Evolutionary conservation across 257 asterid genomes (phyloP).

Genomic region (Eucommia ulmoides): DNA sequence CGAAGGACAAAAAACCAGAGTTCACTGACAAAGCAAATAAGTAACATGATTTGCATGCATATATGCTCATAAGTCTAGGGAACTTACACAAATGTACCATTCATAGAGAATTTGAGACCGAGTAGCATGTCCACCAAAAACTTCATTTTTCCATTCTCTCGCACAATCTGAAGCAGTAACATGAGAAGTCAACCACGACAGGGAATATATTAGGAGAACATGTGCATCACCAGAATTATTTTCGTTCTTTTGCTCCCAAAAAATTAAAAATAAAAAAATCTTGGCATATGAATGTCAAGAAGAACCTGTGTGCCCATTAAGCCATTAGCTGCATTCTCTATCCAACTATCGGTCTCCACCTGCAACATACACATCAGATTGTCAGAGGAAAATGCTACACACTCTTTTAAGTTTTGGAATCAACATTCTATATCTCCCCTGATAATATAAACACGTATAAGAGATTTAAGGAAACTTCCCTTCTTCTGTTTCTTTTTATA

Average conservation of each 20-base stretch:
- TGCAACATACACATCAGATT: slow-evolving; percentile 16
- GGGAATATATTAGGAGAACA: background rate
- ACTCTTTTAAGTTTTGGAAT: background rate
- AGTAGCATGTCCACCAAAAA: slow-evolving; percentile 54
- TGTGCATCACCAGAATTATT: background rate
- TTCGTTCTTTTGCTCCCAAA: too few species aligned
- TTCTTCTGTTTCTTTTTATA: background rate
- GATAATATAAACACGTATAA: background rate
- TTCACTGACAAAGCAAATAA: too few species aligned
- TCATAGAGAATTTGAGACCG: slow-evolving; percentile 80
- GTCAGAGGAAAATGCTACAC: background rate
- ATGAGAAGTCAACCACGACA: background rate
- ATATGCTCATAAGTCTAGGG: too few species aligned
- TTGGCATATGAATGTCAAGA: too few species aligned
- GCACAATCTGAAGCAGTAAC: slow-evolving; percentile 38
- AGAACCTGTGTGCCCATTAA: slow-evolving; percentile 84
- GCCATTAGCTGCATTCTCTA: slow-evolving; percentile 91
- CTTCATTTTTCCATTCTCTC: slow-evolving; percentile 55
- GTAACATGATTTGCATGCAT: too few species aligned
- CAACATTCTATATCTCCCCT: background rate
- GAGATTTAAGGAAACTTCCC: background rate
- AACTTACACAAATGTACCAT: slow-evolving; percentile 70
- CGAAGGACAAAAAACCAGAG: too few species aligned
- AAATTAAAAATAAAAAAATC: too few species aligned
- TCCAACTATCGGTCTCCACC: slow-evolving; percentile 93